phyloP scores from a whole-genome alignment of 164 flowering plant species.

The Macadamia integrifolia region DNA sequence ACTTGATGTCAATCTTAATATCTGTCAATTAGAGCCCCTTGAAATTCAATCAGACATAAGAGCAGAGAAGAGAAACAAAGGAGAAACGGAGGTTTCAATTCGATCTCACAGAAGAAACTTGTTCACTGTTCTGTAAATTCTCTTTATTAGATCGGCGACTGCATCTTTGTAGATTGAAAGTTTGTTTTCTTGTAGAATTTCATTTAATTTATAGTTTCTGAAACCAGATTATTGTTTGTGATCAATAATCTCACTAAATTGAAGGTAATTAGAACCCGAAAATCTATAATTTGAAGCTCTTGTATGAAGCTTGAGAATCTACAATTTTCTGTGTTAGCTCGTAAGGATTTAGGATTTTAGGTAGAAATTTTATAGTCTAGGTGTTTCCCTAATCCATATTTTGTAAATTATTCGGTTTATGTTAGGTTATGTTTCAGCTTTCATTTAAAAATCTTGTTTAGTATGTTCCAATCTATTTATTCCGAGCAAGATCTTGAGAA shows the following conservation, averaged over 20 bases:
- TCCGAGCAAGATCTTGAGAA: neutral
- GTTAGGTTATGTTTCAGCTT: neutral
- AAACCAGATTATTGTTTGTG: neutral
- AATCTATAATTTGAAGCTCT: neutral
- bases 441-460: neutral
- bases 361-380: neutral
- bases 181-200: constrained; percentile 11
- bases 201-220: constrained; percentile 2
- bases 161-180: constrained; percentile 10
- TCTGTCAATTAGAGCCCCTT: too few species aligned
- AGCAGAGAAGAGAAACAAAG: constrained; percentile 2
- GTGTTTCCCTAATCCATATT: neutral
- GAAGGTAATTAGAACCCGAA: neutral
- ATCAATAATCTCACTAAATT: neutral
- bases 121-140: neutral
- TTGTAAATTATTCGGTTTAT: neutral
- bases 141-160: neutral
- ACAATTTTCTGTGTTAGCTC: neutral
- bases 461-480: neutral
- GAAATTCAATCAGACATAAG: too few species aligned
- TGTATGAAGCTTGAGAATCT: constrained; percentile 3
- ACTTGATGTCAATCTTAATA: constrained; percentile 64
- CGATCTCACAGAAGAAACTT: neutral
- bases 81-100: neutral
- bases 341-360: neutral